A percentile compares a stretch with the other conserved stretches of the same genome.
phyloP scores from a whole-genome alignment of 768 basidiomycete genomes.

The Gloeopeniophorella convolvens region DNA sequence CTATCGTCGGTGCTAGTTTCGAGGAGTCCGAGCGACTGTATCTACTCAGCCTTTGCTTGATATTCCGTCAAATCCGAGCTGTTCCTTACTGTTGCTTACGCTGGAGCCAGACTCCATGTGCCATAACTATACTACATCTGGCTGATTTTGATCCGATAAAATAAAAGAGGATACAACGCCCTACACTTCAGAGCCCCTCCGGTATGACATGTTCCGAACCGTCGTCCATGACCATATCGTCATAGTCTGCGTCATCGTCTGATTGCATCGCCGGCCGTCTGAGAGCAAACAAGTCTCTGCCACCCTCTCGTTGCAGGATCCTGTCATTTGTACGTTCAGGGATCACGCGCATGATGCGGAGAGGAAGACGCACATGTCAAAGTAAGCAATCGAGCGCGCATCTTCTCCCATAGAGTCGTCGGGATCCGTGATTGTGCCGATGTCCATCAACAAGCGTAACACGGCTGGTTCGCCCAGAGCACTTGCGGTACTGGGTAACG shows the following conservation, averaged over 20 bases:
- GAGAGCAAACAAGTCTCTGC: conserved; percentile 46
- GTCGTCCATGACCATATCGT: conserved; percentile 19
- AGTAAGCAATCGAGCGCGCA: conserved; percentile 50
- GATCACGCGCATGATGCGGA: conserved; percentile 13
- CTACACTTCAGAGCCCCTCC: no score
- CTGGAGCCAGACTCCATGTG: no score
- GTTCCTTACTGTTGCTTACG: no score
- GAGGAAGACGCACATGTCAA: conserved; percentile 55
- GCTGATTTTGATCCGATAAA: no score
- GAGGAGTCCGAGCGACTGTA: no score
- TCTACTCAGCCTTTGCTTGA: no score
- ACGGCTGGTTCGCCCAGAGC: conserved; percentile 33
- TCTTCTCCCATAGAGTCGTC: conserved; percentile 36
- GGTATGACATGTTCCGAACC: no score
- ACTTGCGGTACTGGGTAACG: conserved; percentile 30
- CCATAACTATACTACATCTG: no score
- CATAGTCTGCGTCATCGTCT: conserved; percentile 28
- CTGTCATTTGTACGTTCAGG: no score
- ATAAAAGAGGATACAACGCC: no score
- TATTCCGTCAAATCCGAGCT: no score
- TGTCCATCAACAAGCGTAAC: conserved; percentile 30
- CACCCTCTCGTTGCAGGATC: conserved; percentile 53
- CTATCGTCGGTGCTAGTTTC: no score
- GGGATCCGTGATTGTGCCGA: conserved; percentile 24
- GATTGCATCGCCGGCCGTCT: conserved; percentile 34